A percentile compares a stretch with the other conserved stretches of the same genome.
Conservation (phyloP, 768 basidiomycete species). For the Tulasnella sp. region DNA sequence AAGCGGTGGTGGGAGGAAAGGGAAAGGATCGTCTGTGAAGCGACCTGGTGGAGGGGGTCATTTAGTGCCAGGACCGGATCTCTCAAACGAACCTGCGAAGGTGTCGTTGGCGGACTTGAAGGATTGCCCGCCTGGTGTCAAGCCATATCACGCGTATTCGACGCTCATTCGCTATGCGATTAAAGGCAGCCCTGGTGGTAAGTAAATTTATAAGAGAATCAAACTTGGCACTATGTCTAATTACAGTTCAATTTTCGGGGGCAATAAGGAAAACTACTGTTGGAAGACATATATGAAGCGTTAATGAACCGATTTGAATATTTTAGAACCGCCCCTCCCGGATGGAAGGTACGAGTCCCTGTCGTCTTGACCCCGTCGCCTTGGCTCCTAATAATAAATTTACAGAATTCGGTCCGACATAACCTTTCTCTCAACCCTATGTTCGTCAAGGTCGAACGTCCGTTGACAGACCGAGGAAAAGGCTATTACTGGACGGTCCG, state of each 20-base stretch:
- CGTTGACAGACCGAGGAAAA: constrained; percentile 84
- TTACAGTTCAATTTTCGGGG: neutral
- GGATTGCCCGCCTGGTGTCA: constrained; percentile 83
- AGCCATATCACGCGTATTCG: constrained; percentile 88
- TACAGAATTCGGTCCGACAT: constrained; percentile 83
- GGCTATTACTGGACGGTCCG: constrained; percentile 85
- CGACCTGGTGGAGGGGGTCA: neutral
- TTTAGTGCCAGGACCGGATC: neutral
- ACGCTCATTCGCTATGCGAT: constrained; percentile 91
- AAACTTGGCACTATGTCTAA: neutral
- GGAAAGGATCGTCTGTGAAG: neutral
- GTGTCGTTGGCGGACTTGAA: constrained; percentile 25
- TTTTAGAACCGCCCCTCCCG: constrained; percentile 77
- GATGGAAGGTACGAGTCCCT: constrained; percentile 71
- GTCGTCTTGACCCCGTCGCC: neutral
- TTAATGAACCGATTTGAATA: constrained; percentile 66
- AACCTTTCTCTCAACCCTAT: constrained; percentile 87
- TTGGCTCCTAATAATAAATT: neutral
- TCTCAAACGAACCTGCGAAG: neutral
- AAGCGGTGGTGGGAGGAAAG: neutral
- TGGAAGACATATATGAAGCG: constrained; percentile 89
- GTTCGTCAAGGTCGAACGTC: constrained; percentile 85
- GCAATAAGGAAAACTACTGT: constrained; percentile 58
- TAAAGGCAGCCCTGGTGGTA: constrained; percentile 64
- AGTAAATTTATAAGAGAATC: neutral